Base-by-base conservation (phyloP, 2,329 filamentous ascomycete species). In the Penicillium sp. region DNA sequence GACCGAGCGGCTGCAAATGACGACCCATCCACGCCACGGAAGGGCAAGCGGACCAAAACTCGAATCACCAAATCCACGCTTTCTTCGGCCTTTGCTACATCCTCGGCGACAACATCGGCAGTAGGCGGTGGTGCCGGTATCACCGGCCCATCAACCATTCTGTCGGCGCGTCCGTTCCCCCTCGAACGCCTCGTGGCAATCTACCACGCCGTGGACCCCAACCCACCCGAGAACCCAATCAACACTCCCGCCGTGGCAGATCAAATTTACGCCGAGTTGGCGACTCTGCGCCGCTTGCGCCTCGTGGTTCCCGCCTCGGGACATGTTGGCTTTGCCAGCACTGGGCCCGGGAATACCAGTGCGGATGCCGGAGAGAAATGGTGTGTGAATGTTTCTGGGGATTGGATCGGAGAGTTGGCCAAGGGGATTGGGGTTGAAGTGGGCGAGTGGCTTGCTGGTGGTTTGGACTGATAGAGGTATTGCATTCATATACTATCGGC, bases 141-240 rank as follows among this genome's bases (percentile, higher is more conserved):
- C 38, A 67, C 61, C 5, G 68, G 67, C 1, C 65, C 67, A 11
- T 68, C 68, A 3, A 69, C 66, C 0, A 68, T 72, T 38, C 59
- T 72, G 18, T 69, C 66, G 5, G 68, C 67, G 3, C 68, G 66
- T 3, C 64, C 73, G 0, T 76, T 76, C 49, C 65, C 70, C 0
- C 55, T 76, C 4, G 74, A 76, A 53, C 66, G 74, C 1, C 56
- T 75, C 3, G 56, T 75, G 7, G 73, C 74, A 1, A 74, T 76
- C 26, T 73, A 73, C 46, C 72, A 73, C 39, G 72, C 72, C 9
- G 70, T 76, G 18, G 69, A 75, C 40, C 70, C 70, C 1, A 71
- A 72, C 36, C 73, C 73, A 5, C 66, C 70, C 1, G 65, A 67
- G 12, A 69, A 72, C 3, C 60, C 63, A 3, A 63, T 68, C 11